phyloP scores from a whole-genome alignment of 805 yeast species.

The Vanderwaltozyma tropicalis region DNA sequence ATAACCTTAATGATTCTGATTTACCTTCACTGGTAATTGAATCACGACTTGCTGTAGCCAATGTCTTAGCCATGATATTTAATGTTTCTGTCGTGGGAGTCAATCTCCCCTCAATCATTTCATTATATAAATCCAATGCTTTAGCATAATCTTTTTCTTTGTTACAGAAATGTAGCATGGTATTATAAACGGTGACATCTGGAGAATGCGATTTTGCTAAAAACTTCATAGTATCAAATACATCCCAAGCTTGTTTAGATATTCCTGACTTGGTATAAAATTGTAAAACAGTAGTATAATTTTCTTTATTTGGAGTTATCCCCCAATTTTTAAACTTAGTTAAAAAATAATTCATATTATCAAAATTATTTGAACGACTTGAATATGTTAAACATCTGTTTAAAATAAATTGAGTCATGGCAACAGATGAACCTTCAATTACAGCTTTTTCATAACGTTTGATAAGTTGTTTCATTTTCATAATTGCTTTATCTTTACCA shows the following conservation, averaged over 20 bases:
- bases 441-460: constrained; percentile 12
- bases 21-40: constrained; percentile 22
- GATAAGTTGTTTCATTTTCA: constrained; percentile 14
- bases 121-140: constrained; percentile 67
- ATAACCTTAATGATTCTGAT: constrained; percentile 16
- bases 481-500: constrained; percentile 6
- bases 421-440: not conserved
- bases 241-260: constrained; percentile 46
- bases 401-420: constrained; percentile 14
- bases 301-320: constrained; percentile 20
- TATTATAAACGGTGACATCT: constrained; percentile 53
- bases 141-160: constrained; percentile 55
- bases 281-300: constrained; percentile 22
- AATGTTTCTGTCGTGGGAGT: constrained; percentile 15
- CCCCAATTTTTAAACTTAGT: constrained; percentile 18
- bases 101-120: constrained; percentile 37
- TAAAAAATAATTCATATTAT: constrained; percentile 19
- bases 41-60: constrained; percentile 23
- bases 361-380: constrained; percentile 11
- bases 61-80: constrained; percentile 14
- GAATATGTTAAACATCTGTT: constrained; percentile 21
- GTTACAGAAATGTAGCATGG: constrained; percentile 58
- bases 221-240: constrained; percentile 82
- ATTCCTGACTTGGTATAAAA: constrained; percentile 14
- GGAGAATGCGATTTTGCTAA: constrained; percentile 58